Conservation (phyloP, 345 rosid species). For the Orychophragmus violaceus region DNA sequence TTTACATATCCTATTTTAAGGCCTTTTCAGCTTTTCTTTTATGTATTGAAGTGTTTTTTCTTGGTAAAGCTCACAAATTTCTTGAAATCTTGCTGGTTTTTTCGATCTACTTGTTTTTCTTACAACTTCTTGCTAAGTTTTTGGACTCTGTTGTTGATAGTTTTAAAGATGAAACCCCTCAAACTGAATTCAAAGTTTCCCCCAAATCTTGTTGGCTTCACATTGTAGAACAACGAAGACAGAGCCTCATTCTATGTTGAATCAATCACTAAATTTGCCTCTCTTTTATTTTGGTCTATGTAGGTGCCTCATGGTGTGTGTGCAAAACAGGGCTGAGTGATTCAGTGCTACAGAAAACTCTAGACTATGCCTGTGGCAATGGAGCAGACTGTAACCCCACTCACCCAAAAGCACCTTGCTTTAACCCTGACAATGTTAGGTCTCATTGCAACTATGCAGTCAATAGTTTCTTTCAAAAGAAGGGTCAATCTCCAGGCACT, state of each 20-base stretch:
- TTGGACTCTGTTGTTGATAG: neutral
- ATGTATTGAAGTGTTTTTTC: neutral
- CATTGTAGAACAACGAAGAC: neutral
- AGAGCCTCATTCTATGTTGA: neutral
- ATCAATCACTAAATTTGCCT: neutral
- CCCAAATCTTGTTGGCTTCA: constrained; percentile 9
- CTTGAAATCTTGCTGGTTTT: neutral
- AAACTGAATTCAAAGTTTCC: neutral
- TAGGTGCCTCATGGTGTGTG: constrained; percentile 76
- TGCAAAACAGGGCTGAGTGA: constrained; percentile 63
- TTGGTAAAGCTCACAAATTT: neutral
- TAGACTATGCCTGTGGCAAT: constrained; percentile 94
- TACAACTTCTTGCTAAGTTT: neutral
- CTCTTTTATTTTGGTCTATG: neutral
- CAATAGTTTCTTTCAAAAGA: constrained; percentile 83
- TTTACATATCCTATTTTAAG: neutral
- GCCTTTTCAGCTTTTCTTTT: neutral
- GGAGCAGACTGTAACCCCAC: constrained; percentile 86
- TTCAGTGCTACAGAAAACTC: constrained; percentile 53
- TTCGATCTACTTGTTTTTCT: neutral
- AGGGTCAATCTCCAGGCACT: constrained; percentile 60
- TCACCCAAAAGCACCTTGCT: constrained; percentile 57
- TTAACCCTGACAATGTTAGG: constrained; percentile 62
- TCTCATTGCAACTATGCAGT: constrained; percentile 84
- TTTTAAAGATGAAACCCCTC: neutral